Percentiles rank a stretch among this genome's conserved stretches.
Evolutionary conservation across 2,329 filamentous ascomycete species (phyloP).

Genomic region (Alternaria ethzedia): DNA sequence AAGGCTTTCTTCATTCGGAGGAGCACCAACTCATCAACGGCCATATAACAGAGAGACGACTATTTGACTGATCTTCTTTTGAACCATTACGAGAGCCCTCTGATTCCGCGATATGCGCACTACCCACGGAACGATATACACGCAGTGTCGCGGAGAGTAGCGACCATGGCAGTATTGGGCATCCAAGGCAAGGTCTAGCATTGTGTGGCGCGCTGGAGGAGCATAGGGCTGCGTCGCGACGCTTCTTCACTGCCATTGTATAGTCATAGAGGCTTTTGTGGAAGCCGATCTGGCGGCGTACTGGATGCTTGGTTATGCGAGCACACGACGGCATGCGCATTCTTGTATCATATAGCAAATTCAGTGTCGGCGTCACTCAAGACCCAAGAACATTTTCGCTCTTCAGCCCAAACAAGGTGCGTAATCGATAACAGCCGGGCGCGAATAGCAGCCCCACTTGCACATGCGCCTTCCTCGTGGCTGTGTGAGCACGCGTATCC

Average conservation of each 20-base stretch:
- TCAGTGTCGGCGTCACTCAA: conserved; percentile 13
- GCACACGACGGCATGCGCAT: conserved; percentile 32
- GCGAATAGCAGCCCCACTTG: conserved; percentile 27
- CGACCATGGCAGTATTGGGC: conserved; percentile 20
- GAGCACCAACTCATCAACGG: conserved; percentile 37
- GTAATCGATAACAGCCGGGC: conserved; percentile 41
- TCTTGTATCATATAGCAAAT: conserved; percentile 41
- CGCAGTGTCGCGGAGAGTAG: conserved; percentile 16
- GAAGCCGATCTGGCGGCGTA: conserved; percentile 37
- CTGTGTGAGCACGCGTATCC: neutral
- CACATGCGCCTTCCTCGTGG: conserved; percentile 18
- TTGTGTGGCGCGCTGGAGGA: conserved; percentile 22
- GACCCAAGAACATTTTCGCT: neutral
- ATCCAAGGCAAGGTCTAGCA: conserved; percentile 23
- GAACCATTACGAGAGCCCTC: conserved; percentile 4
- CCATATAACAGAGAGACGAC: conserved; percentile 28
- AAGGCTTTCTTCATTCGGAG: conserved; percentile 69
- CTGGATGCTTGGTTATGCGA: conserved; percentile 31
- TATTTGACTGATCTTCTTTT: conserved; percentile 4
- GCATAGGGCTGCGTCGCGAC: conserved; percentile 20
- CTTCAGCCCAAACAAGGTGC: conserved; percentile 22
- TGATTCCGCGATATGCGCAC: conserved; percentile 14
- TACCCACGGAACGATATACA: conserved; percentile 19
- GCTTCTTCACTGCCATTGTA: conserved; percentile 30
- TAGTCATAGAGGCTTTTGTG: conserved; percentile 38